A percentile compares a stretch with the other conserved stretches of the same genome.
Evolutionary conservation across 176 grass and related monocot genomes (phyloP).

Genomic region (Rhynchospora pubera): DNA sequence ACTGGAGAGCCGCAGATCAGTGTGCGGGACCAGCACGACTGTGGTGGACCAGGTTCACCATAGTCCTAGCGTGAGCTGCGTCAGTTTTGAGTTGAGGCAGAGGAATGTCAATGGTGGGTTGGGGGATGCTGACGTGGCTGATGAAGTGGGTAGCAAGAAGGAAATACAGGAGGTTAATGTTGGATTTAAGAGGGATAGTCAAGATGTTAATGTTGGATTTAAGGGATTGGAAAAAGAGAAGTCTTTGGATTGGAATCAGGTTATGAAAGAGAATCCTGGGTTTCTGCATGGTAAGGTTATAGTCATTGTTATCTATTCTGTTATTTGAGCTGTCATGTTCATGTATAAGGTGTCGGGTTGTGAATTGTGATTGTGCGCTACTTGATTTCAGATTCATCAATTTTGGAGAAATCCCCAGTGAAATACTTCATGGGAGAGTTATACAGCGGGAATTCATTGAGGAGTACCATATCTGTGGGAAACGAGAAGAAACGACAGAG

Average conservation of each 20-base stretch:
- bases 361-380: not conserved
- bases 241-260: slow-evolving; percentile 79
- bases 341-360: not conserved
- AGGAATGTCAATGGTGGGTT: slow-evolving; percentile 44
- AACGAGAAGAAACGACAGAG: slow-evolving; percentile 96
- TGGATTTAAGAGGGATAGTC: slow-evolving; percentile 30
- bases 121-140: slow-evolving; percentile 20
- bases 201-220: slow-evolving; percentile 28
- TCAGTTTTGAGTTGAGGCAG: slow-evolving; percentile 72
- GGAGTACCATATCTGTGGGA: slow-evolving; percentile 89
- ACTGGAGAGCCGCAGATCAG: slow-evolving; percentile 30
- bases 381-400: slow-evolving; percentile 22
- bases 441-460: slow-evolving; percentile 79
- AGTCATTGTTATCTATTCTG: not conserved
- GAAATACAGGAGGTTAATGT: slow-evolving; percentile 45
- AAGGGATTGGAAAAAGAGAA: slow-evolving; percentile 68
- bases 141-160: slow-evolving; percentile 30
- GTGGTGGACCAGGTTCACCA: slow-evolving; percentile 30
- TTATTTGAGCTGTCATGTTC: not conserved
- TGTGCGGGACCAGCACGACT: slow-evolving; percentile 33
- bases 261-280: slow-evolving; percentile 47
- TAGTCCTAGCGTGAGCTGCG: slow-evolving; percentile 41
- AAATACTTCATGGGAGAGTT: slow-evolving; percentile 90
- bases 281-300: slow-evolving; percentile 46
- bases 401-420: slow-evolving; percentile 58